A percentile compares a stretch with the other conserved stretches of the same genome.
These are phyloP conservation scores for Escallonia herrerae DNA, from an alignment of 129 eudicot genomes.

Conservation along the genomic window DNA sequence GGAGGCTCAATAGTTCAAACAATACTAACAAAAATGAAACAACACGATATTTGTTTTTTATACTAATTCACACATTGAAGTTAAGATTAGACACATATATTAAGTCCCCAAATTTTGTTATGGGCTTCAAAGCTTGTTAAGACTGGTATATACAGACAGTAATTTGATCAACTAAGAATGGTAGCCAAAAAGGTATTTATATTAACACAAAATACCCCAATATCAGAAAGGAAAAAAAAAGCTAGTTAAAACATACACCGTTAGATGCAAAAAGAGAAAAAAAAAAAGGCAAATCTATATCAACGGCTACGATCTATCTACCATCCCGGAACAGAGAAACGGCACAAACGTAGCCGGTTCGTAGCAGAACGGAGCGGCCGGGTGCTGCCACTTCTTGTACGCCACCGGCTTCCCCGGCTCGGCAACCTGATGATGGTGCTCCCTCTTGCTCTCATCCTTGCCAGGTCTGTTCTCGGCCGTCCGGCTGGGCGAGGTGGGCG, in stretches of 20 bases:
- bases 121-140: too few species aligned
- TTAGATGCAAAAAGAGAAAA: not conserved
- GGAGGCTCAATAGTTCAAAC: too few species aligned
- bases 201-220: too few species aligned
- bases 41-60: too few species aligned
- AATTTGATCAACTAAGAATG: too few species aligned
- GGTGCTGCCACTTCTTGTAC: conserved; percentile 81
- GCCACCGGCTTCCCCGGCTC: conserved; percentile 41
- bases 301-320: conserved; percentile 22
- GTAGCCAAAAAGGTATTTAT: too few species aligned
- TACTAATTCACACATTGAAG: too few species aligned
- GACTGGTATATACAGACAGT: too few species aligned
- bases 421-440: conserved; percentile 13
- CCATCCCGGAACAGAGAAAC: conserved; percentile 35
- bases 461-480: conserved; percentile 12
- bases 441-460: conserved; percentile 11
- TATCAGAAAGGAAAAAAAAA: not conserved
- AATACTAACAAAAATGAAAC: too few species aligned
- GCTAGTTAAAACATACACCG: not conserved
- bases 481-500: conserved; percentile 37
- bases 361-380: conserved; percentile 82
- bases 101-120: too few species aligned
- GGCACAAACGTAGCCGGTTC: conserved; percentile 63
- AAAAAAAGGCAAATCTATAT: conserved; percentile 15
- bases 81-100: too few species aligned